Percentiles rank a stretch among this genome's conserved stretches.
phyloP scores from a whole-genome alignment of 78 protist species.

The Polysphondylium violaceum region DNA sequence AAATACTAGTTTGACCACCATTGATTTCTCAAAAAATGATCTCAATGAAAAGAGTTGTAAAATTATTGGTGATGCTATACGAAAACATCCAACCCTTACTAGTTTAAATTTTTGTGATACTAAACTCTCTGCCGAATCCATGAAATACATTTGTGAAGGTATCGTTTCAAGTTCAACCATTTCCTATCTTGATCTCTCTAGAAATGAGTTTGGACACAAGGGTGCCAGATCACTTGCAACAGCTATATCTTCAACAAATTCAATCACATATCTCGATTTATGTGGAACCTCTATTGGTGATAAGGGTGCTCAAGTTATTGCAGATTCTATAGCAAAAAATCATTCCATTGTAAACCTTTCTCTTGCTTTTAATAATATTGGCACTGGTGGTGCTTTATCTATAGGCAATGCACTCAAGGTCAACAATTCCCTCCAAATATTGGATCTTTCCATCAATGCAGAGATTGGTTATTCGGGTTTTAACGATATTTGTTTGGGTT shows the following conservation, averaged over 20 bases:
- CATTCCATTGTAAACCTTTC: constrained; percentile 35
- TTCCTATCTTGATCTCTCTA: constrained; percentile 38
- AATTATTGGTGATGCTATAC: constrained; percentile 26
- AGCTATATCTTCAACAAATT: constrained; percentile 9
- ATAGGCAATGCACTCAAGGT: constrained; percentile 28
- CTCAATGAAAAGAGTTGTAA: constrained; percentile 45
- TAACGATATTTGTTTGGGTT: constrained; percentile 1
- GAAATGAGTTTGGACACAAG: constrained; percentile 76
- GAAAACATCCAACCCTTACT: constrained; percentile 32
- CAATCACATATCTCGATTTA: constrained; percentile 65
- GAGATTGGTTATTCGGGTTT: constrained; percentile 53
- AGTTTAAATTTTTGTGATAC: constrained; percentile 58
- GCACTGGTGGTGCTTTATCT: constrained; percentile 37
- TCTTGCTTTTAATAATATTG: constrained; percentile 69
- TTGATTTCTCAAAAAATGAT: constrained; percentile 69
- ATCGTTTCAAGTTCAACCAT: constrained; percentile 27
- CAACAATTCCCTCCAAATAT: constrained; percentile 6
- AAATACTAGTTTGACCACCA: background rate
- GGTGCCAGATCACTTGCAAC: constrained; percentile 62
- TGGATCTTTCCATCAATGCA: constrained; percentile 73
- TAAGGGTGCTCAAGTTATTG: constrained; percentile 70
- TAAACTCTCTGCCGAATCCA: constrained; percentile 11
- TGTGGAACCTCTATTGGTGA: constrained; percentile 77
- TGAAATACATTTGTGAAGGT: constrained; percentile 57
- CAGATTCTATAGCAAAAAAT: constrained; percentile 43